Evolutionary conservation across 352 stramenopile species (phyloP).

Genomic region (Globisporangium nagaii): DNA sequence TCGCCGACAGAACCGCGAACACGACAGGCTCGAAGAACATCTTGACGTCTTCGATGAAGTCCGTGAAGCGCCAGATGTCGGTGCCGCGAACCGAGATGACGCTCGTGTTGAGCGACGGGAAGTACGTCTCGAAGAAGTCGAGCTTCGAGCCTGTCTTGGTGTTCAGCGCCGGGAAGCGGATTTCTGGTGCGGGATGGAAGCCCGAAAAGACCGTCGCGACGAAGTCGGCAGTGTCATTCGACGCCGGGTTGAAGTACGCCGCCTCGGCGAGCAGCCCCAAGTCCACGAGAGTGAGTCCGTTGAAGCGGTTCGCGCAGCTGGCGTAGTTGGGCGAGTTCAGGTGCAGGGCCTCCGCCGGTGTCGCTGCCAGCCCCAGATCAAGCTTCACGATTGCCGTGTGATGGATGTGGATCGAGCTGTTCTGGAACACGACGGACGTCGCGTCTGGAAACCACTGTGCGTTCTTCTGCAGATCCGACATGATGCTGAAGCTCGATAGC

Average conservation of each 20-base stretch:
- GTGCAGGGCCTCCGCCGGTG: slow-evolving; percentile 29
- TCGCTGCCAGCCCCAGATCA: slow-evolving; percentile 59
- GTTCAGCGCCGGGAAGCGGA: slow-evolving; percentile 66
- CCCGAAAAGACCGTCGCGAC: slow-evolving; percentile 61
- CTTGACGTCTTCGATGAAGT: slow-evolving; percentile 90
- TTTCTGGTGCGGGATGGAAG: slow-evolving; percentile 33
- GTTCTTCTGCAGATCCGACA: slow-evolving; percentile 66
- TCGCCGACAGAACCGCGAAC: slow-evolving; percentile 80
- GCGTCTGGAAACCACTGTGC: slow-evolving; percentile 77
- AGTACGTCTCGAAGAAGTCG: slow-evolving; percentile 81
- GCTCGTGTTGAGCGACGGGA: slow-evolving; percentile 73
- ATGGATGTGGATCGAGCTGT: slow-evolving; percentile 69
- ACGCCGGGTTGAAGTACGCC: slow-evolving; percentile 86
- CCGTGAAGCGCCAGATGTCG: slow-evolving; percentile 86
- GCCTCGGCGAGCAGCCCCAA: slow-evolving; percentile 82
- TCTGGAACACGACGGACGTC: slow-evolving; percentile 59
- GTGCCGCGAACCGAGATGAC: slow-evolving; percentile 86
- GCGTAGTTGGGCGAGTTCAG: slow-evolving; percentile 57
- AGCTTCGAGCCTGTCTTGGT: slow-evolving; percentile 80
- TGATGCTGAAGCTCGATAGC: slow-evolving; percentile 68
- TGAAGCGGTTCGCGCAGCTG: slow-evolving; percentile 72
- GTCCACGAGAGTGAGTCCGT: slow-evolving; percentile 73
- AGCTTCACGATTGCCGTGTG: slow-evolving; percentile 83
- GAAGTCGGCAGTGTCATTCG: slow-evolving; percentile 63
- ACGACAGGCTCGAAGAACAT: slow-evolving; percentile 90